Percentiles rank a stretch among this genome's conserved stretches.
Conservation (phyloP, 805 yeast genomes). For the Candida nanaspora region DNA sequence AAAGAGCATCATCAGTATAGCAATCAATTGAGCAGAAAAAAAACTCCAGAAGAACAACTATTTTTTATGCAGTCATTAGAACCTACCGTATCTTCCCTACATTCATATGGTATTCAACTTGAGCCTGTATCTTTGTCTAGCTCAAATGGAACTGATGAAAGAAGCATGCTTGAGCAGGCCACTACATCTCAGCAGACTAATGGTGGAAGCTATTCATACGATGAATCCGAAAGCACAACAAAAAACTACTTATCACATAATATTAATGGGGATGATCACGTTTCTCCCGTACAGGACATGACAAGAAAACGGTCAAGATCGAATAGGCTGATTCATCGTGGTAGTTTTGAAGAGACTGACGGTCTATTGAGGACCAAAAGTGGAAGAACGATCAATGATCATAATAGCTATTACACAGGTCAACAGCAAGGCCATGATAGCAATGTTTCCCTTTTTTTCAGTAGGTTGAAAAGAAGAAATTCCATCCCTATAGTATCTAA, state of each 20-base stretch:
- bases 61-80: background rate
- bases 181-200: background rate
- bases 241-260: too few relatives aligned
- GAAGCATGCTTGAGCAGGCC: background rate
- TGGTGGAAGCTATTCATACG: background rate
- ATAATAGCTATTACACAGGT: background rate
- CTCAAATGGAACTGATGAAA: background rate
- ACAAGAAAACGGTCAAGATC: background rate
- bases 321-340: slow-evolving; percentile 3
- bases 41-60: background rate
- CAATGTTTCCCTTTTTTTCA: slow-evolving; percentile 5
- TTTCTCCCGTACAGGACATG: background rate
- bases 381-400: background rate
- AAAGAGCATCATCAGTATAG: background rate
- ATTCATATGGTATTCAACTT: slow-evolving; percentile 1
- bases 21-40: background rate
- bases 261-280: too few relatives aligned
- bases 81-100: slow-evolving; percentile 1
- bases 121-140: background rate
- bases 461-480: slow-evolving; percentile 28
- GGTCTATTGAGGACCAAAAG: background rate
- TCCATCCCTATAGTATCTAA: slow-evolving; percentile 30
- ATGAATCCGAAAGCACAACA: background rate
- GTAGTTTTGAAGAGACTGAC: slow-evolving; percentile 3
- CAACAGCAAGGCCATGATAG: background rate